Percentiles rank a stretch among this genome's conserved stretches.
These are phyloP conservation scores for Puccinia hordei DNA, from an alignment of 1,284 basidiomycete species.

Conservation along the genomic window DNA sequence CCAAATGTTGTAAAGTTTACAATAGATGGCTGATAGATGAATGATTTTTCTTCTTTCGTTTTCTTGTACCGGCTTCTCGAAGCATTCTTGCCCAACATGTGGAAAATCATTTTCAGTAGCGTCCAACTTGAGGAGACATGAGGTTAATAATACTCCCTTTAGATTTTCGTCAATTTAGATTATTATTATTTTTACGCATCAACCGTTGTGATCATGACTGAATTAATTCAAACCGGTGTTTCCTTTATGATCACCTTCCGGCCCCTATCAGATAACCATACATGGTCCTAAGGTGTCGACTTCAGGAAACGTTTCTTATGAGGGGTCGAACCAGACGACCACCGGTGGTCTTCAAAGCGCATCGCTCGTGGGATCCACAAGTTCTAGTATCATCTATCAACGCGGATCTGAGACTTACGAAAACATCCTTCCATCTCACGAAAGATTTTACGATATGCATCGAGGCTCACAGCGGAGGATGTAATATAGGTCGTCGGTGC, in stretches of 20 bases:
- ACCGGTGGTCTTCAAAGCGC: constrained; percentile 13
- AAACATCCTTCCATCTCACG: constrained; percentile 35
- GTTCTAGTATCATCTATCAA: constrained; percentile 37
- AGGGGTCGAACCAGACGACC: background rate
- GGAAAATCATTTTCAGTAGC: constrained; percentile 45
- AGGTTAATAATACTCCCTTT: constrained; percentile 12
- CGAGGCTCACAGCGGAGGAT: background rate
- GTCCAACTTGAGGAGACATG: constrained; percentile 42
- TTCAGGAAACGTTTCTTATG: background rate
- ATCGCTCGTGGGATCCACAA: constrained; percentile 29
- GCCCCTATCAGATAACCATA: constrained; percentile 33
- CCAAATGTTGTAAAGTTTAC: background rate
- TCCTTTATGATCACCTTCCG: too few species aligned
- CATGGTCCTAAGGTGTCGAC: constrained; percentile 13
- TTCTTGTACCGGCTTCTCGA: background rate
- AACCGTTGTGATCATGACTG: too few species aligned
- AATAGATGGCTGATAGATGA: background rate
- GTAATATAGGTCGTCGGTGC: too few species aligned
- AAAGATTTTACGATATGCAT: constrained; percentile 12
- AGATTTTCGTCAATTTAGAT: background rate
- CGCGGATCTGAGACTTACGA: constrained; percentile 36
- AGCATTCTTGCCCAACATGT: constrained; percentile 34
- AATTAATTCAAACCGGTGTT: too few species aligned
- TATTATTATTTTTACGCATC: too few species aligned
- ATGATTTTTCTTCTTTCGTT: background rate